Percentiles rank a stretch among this genome's conserved stretches.
phyloP scores from a whole-genome alignment of 2,329 filamentous ascomycete genomes.

The Fusarium proliferatum region DNA sequence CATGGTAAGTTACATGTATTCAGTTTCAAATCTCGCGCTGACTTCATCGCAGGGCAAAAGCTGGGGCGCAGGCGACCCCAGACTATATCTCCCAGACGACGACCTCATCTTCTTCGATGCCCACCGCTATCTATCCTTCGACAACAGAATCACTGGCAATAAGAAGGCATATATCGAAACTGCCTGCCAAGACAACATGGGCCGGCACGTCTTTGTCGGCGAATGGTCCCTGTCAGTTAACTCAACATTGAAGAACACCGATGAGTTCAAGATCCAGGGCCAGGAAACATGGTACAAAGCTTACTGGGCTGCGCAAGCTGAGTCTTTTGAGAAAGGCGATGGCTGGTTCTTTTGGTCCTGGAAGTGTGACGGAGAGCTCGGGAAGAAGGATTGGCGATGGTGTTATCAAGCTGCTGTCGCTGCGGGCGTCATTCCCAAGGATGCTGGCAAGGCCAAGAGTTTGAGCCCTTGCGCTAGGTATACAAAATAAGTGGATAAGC shows the following conservation, averaged over 20 bases:
- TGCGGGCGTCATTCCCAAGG: slow-evolving; percentile 43
- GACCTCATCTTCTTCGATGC: slow-evolving; percentile 65
- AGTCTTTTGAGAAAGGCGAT: slow-evolving; percentile 63
- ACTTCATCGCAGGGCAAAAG: slow-evolving; percentile 1
- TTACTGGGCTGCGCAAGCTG: slow-evolving; percentile 68
- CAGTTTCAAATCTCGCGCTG: background rate
- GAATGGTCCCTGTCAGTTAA: slow-evolving; percentile 68
- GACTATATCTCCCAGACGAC: slow-evolving; percentile 55
- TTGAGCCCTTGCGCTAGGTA: slow-evolving; percentile 19
- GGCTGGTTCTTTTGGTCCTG: slow-evolving; percentile 72
- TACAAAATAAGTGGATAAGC: background rate
- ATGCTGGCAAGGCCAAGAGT: slow-evolving; percentile 31
- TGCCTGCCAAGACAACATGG: slow-evolving; percentile 60
- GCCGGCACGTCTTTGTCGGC: slow-evolving; percentile 62
- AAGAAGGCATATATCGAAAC: slow-evolving; percentile 62
- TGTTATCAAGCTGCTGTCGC: slow-evolving; percentile 53
- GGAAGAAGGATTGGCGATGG: slow-evolving; percentile 58
- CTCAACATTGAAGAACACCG: slow-evolving; percentile 57
- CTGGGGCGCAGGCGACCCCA: slow-evolving; percentile 68
- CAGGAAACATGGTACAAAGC: slow-evolving; percentile 63
- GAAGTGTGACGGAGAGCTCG: slow-evolving; percentile 59
- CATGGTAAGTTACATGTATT: slow-evolving; percentile 47
- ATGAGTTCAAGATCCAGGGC: slow-evolving; percentile 55
- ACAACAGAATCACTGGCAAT: slow-evolving; percentile 54
- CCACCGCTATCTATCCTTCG: slow-evolving; percentile 70